phyloP scores from a whole-genome alignment of 1,284 basidiomycete genomes.

The Fomitopsis palustris region DNA sequence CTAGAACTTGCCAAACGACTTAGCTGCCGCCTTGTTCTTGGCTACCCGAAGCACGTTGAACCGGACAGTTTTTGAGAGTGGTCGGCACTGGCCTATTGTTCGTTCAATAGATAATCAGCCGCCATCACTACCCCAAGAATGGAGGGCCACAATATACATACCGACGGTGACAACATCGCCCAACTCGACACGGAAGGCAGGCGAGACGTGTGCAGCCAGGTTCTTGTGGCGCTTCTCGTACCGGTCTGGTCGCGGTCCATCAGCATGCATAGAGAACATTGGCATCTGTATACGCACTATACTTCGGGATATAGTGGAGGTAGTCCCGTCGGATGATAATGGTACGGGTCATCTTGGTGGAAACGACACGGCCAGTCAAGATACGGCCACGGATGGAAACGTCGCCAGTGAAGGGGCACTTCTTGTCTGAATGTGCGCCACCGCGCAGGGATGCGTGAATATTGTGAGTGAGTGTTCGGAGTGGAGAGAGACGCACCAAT shows the following conservation, averaged over 20 bases:
- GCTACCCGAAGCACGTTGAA: conserved; percentile 96
- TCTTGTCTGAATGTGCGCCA: conserved; percentile 75
- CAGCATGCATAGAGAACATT: neutral
- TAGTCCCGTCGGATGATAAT: conserved; percentile 99
- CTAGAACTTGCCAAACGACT: conserved; percentile 95
- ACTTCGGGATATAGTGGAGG: conserved; percentile 98
- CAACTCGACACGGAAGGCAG: conserved; percentile 94
- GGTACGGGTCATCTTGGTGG: conserved; percentile 99
- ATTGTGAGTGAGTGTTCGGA: neutral
- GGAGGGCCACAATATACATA: conserved; percentile 37
- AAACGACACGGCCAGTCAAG: conserved; percentile 94
- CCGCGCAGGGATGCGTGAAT: neutral
- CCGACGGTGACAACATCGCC: conserved; percentile 97
- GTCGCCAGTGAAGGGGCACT: conserved; percentile 96
- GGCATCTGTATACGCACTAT: conserved; percentile 58
- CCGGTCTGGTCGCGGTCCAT: conserved; percentile 56
- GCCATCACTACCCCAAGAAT: neutral
- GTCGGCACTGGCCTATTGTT: conserved; percentile 88
- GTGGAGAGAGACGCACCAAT: conserved; percentile 65
- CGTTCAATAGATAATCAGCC: conserved; percentile 8
- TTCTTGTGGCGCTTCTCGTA: conserved; percentile 99
- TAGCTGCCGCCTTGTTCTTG: conserved; percentile 84
- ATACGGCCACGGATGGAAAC: conserved; percentile 99
- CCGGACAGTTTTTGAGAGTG: conserved; percentile 98
- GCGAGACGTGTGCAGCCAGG: conserved; percentile 94